A percentile compares a stretch with the other conserved stretches of the same genome.
Conservation (phyloP, 352 stramenopile species). For the Globisporangium cederbergense region DNA sequence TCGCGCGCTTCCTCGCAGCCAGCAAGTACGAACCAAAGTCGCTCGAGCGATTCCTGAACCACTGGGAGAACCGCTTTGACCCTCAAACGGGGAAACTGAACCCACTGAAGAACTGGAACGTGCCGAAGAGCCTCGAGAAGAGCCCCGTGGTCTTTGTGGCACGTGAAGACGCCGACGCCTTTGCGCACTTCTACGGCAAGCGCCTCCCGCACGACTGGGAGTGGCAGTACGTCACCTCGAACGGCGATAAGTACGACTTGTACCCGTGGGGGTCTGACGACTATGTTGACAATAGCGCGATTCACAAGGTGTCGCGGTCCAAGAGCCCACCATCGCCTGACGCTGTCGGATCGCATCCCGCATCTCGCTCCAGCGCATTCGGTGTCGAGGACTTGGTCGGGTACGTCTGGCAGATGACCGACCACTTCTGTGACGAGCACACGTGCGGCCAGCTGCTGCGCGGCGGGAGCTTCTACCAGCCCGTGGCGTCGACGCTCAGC, state of each 20-base stretch:
- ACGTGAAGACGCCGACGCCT: constrained; percentile 68
- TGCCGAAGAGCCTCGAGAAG: constrained; percentile 43
- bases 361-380: constrained; percentile 38
- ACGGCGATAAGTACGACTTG: constrained; percentile 47
- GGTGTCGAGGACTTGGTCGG: constrained; percentile 76
- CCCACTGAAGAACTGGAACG: constrained; percentile 34
- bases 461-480: constrained; percentile 71
- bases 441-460: constrained; percentile 78
- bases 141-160: constrained; percentile 75
- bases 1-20: constrained; percentile 42
- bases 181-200: constrained; percentile 65
- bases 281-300: constrained; percentile 13
- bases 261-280: constrained; percentile 58
- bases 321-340: constrained; percentile 39
- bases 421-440: constrained; percentile 77
- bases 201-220: constrained; percentile 82
- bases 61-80: constrained; percentile 57
- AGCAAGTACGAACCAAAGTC: constrained; percentile 56
- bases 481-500: constrained; percentile 55
- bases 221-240: constrained; percentile 84
- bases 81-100: constrained; percentile 8
- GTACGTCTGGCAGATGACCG: constrained; percentile 86
- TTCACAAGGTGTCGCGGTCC: constrained; percentile 33
- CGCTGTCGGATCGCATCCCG: constrained; percentile 47
- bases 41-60: constrained; percentile 62